Percentiles rank a stretch among this genome's conserved stretches.
Evolutionary conservation across 129 eudicot genomes (phyloP).

Genomic region (Helichrysum umbraculigerum): DNA sequence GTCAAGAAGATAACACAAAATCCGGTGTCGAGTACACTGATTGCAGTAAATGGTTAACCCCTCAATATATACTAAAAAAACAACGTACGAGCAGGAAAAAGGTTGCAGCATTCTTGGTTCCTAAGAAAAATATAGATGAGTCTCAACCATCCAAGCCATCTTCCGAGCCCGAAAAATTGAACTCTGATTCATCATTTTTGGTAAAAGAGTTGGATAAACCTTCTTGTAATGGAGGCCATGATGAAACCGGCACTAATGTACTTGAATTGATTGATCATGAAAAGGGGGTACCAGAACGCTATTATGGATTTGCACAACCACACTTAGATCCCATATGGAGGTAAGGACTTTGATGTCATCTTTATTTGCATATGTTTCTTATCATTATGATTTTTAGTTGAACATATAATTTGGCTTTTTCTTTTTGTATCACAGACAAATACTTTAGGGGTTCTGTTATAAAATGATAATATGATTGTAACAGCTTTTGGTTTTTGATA

Average conservation of each 20-base stretch:
- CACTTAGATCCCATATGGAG: conserved; percentile 45
- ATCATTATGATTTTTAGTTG: not conserved
- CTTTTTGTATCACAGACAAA: not conserved
- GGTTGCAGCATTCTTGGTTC: not conserved
- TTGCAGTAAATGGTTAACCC: not conserved
- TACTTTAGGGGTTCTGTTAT: not conserved
- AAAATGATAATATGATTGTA: too few relatives aligned
- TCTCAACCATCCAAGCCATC: not conserved
- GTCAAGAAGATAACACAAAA: conserved; percentile 15
- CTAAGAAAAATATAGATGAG: not conserved
- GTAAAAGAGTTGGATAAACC: conserved; percentile 1
- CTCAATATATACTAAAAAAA: not conserved
- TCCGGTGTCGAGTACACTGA: not conserved
- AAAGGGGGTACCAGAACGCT: not conserved
- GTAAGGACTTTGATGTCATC: conserved; percentile 25
- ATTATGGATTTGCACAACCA: conserved; percentile 30
- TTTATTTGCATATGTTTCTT: not conserved
- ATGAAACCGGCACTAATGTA: not conserved
- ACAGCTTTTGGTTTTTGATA: too few relatives aligned
- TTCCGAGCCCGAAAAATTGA: not conserved
- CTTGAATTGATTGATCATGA: not conserved
- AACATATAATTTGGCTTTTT: not conserved
- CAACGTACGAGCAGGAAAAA: conserved; percentile 15
- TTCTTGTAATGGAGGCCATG: conserved; percentile 12
- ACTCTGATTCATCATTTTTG: not conserved